Base-by-base conservation (phyloP, 2,329 filamentous ascomycete species). In the Ascochyta fabae region DNA sequence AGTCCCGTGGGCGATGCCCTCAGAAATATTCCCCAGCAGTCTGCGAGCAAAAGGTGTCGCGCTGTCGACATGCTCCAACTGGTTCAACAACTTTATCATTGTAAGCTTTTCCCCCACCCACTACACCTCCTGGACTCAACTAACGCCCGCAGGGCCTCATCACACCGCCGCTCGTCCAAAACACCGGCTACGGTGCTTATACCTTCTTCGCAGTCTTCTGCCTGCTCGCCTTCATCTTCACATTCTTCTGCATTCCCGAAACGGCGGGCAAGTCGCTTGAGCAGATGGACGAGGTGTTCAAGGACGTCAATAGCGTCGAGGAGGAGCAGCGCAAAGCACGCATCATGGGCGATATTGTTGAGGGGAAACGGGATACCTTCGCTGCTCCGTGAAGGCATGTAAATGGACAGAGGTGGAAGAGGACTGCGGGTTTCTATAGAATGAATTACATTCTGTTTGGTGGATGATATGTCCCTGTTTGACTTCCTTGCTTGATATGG, bases 21-120 rank as follows among this genome's bases (percentile, higher is more conserved):
- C 80, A 27, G 85, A 91, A 58, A 85, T 91, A n/a, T 89, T 89
- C 39, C 85, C 85, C 0, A 82, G 81, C 1, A 80, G 79, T 0
- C 74, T 84, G 0, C 79, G 86, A 6, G 86, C 86, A 3, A 90
- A 89, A 68, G 88, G 88, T 31, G 86, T 88, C 0, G 86, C 86
- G 1, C 75, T 88, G 2, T 85, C 84, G 0, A 88, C 86, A 0
- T 84, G 81, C 55, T 82, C 81, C 6, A 88, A 86, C 73, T 90
- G 88, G 77, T 72, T 87, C 2, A 85, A 83, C 68, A 87, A 88
- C 68, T 88, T 88, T 59, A 82, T 86, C 46, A 84, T 87, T 24
- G 70, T 71, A 62, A 60, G 66, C 60, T 13, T 34, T 27, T 12
- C 15, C 23, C n/a, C 15, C 2, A 4, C 33, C 2, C 15, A 3